A percentile compares a stretch with the other conserved stretches of the same genome.
Conservation (phyloP, 352 stramenopile genomes). For the Phytophthora agathidicida region DNA sequence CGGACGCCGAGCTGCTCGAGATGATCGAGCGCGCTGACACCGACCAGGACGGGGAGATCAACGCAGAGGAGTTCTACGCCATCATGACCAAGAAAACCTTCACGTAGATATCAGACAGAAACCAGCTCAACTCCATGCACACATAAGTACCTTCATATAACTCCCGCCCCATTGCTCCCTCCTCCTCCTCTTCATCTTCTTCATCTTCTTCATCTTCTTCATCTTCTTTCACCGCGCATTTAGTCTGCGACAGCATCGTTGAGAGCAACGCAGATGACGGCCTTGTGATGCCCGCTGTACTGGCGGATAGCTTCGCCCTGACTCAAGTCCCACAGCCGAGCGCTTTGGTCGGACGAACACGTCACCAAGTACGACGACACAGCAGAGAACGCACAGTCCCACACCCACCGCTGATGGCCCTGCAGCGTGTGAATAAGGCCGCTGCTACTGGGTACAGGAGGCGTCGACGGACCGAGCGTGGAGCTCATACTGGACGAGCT, state of each 20-base stretch:
- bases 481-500: slow-evolving; percentile 42
- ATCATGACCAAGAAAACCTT: slow-evolving; percentile 99
- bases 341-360: slow-evolving; percentile 95
- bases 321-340: slow-evolving; percentile 97
- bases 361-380: slow-evolving; percentile 98
- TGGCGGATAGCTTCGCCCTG: slow-evolving; percentile 87
- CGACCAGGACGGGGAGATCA: slow-evolving; percentile 97
- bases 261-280: slow-evolving; percentile 87
- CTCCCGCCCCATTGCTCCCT: not conserved
- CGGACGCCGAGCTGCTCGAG: slow-evolving; percentile 98
- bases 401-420: slow-evolving; percentile 97
- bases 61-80: slow-evolving; percentile 97
- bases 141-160: slow-evolving; percentile 23
- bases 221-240: slow-evolving; percentile 2
- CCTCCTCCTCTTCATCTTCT: not conserved
- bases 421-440: slow-evolving; percentile 82
- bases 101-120: slow-evolving; percentile 48
- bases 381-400: slow-evolving; percentile 98
- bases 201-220: not conserved
- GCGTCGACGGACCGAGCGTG: slow-evolving; percentile 22
- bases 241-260: slow-evolving; percentile 84
- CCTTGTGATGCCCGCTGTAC: slow-evolving; percentile 92
- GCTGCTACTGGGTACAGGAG: slow-evolving; percentile 38
- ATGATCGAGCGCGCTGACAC: slow-evolving; percentile 98
- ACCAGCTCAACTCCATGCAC: slow-evolving; percentile 8